Evolutionary conservation across 192 early-diverging fungal genomes (phyloP).

Genomic region (Coemansia sp.): DNA sequence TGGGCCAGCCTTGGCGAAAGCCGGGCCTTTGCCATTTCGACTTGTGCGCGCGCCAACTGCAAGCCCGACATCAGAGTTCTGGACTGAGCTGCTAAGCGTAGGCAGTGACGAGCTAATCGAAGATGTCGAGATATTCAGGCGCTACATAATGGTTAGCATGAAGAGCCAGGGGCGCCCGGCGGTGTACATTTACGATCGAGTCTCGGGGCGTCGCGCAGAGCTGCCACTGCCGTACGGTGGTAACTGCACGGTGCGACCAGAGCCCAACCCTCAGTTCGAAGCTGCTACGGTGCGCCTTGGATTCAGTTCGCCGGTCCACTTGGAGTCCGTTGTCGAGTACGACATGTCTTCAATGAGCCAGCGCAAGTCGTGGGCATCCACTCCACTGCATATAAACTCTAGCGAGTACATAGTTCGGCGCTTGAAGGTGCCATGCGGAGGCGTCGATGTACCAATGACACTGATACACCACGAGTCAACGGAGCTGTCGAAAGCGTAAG

Average conservation of each 20-base stretch:
- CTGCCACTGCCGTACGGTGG: conserved; percentile 35
- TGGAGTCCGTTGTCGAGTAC: conserved; percentile 71
- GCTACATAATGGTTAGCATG: conserved; percentile 36
- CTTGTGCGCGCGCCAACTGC: conserved; percentile 58
- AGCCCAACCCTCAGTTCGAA: conserved; percentile 65
- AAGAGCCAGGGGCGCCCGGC: conserved; percentile 46
- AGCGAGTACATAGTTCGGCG: conserved; percentile 31
- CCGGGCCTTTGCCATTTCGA: conserved; percentile 59
- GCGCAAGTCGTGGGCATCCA: conserved; percentile 33
- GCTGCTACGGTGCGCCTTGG: conserved; percentile 28
- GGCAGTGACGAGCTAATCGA: conserved; percentile 68
- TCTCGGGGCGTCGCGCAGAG: conserved; percentile 9
- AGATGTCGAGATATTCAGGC: conserved; percentile 74
- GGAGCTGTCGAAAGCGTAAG: conserved; percentile 15
- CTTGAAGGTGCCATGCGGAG: conserved; percentile 23
- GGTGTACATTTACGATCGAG: conserved; percentile 36
- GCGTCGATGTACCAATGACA: conserved; percentile 65
- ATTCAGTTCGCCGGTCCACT: conserved; percentile 65
- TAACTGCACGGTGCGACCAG: conserved; percentile 62
- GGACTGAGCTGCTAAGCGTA: conserved; percentile 64
- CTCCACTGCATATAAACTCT: conserved; percentile 36
- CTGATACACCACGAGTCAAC: conserved; percentile 59
- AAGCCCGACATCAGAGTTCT: conserved; percentile 43
- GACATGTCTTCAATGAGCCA: conserved; percentile 53
- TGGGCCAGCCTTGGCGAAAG: conserved; percentile 24